Conservation (phyloP, 2,329 filamentous ascomycete genomes). For the Basipetospora chlamydospora region DNA sequence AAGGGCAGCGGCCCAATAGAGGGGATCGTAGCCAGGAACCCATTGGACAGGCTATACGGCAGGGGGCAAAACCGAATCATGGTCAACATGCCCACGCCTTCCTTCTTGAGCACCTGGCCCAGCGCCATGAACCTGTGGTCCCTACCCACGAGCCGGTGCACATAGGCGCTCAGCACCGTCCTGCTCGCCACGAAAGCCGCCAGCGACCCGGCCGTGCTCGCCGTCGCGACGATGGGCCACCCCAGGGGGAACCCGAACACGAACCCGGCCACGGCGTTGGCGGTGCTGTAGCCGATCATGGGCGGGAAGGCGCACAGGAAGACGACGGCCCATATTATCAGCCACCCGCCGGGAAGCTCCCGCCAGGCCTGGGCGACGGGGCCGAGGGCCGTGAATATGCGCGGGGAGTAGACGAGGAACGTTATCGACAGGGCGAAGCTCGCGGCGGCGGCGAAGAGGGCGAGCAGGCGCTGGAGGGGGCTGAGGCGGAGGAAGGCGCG, state of each 20-base stretch:
- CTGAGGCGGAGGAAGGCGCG: conserved; percentile 40
- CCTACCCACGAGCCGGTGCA: conserved; percentile 63
- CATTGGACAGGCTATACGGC: conserved; percentile 87
- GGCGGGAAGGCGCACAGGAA: conserved; percentile 75
- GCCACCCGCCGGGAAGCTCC: conserved; percentile 54
- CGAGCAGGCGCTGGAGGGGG: conserved; percentile 45
- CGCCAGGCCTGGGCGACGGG: conserved; percentile 68
- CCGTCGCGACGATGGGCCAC: conserved; percentile 71
- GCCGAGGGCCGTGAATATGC: conserved; percentile 61
- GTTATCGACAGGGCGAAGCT: conserved; percentile 45
- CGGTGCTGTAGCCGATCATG: conserved; percentile 72
- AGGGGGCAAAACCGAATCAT: conserved; percentile 89
- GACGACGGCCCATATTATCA: conserved; percentile 60
- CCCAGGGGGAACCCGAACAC: conserved; percentile 45
- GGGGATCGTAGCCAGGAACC: conserved; percentile 84
- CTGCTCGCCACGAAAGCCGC: conserved; percentile 69
- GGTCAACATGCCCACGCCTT: conserved; percentile 75
- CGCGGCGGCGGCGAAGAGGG: conserved; percentile 34
- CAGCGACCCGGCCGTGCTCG: conserved; percentile 65
- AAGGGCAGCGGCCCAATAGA: conserved; percentile 67
- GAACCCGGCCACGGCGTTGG: conserved; percentile 39
- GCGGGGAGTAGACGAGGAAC: conserved; percentile 63
- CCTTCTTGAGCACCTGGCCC: conserved; percentile 73
- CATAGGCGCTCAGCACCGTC: conserved; percentile 63
- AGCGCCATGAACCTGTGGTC: conserved; percentile 85